A percentile compares a stretch with the other conserved stretches of the same genome.
Evolutionary conservation across 208 protist species (phyloP).

Genomic region (Crithidia expoeki): DNA sequence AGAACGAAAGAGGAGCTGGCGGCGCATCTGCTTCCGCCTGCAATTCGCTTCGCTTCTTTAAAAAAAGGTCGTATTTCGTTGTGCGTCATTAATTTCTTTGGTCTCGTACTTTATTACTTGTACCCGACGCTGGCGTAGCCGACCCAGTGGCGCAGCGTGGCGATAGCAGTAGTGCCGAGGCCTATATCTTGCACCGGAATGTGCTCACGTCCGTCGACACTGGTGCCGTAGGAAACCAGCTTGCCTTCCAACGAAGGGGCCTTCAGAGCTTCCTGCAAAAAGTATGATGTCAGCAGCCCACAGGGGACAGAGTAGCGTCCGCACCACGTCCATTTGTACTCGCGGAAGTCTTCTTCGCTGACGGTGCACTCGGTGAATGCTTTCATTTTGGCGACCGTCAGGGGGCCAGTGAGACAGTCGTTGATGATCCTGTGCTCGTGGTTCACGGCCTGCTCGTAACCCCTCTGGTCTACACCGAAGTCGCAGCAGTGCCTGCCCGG

Average conservation of each 20-base stretch:
- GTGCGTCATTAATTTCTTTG: too few relatives aligned
- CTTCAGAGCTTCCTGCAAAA: constrained; percentile 21
- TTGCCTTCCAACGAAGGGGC: constrained; percentile 18
- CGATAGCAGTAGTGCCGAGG: constrained; percentile 33
- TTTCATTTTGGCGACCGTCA: constrained; percentile 12
- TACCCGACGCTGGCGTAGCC: constrained; percentile 33
- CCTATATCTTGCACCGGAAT: constrained; percentile 25
- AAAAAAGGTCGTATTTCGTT: too few relatives aligned
- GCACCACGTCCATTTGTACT: constrained; percentile 44
- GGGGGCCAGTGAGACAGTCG: constrained; percentile 22
- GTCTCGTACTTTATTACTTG: constrained; percentile 9
- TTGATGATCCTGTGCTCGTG: constrained; percentile 30
- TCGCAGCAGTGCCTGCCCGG: constrained; percentile 24
- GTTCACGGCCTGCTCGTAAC: constrained; percentile 28
- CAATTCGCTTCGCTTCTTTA: too few relatives aligned
- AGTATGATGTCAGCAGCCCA: constrained; percentile 19
- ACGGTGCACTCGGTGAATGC: constrained; percentile 30
- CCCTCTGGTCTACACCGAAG: constrained; percentile 25
- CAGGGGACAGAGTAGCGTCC: constrained; percentile 35
- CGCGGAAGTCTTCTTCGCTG: constrained; percentile 25
- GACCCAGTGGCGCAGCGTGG: constrained; percentile 35
- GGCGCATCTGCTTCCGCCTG: too few relatives aligned
- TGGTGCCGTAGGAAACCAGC: constrained; percentile 31
- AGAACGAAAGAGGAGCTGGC: too few relatives aligned
- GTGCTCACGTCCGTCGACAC: constrained; percentile 30